Base-by-base conservation (phyloP, 2,329 filamentous ascomycete genomes). In the Sclerotiophoma versabilis region DNA sequence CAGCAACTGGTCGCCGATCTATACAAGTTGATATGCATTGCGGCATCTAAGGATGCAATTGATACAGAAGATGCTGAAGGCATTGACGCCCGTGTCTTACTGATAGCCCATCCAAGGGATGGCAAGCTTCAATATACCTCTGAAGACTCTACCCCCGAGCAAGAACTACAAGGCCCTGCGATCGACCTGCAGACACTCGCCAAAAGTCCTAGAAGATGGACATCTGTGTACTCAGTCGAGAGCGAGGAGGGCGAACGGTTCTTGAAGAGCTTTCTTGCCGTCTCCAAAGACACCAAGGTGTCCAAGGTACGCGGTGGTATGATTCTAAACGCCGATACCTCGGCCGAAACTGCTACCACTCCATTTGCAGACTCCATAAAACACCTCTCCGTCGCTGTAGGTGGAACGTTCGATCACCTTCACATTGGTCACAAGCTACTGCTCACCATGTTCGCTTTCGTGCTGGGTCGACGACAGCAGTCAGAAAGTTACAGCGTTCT, bases 341-440 rank as follows among this genome's bases (percentile, higher is more conserved):
- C 53, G n/a, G 17, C 14, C 15, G 29, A 26, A 22, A 39, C 29
- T 12, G 17, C 49, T 17, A n/a, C 39, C 17, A 30, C 34, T 15
- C 62, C 37, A 62, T 71, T 44, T 51, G 60, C 32, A 45, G 20
- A 22, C 25, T 57, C 42, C 10, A 7, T 45, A n/a, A 69, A 74
- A 34, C 84, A 90, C 72, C 77, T 80, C 54, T 83, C 85, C 12
- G 89, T 96, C 43, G 91, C 89, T 46, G 85, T 98, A 11, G 95
- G 93, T 25, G 95, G 95, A 9, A 99, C 95, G 0, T 99, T 98
- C 76, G 95, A 99, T 74, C 92, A 98, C 75, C 83, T 99, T 19
- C 95, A 99, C 72, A 87, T 91, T 4, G 95, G 95, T 5, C 95
- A 99, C 79, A 99, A 98, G 77, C 82, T 98, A n/a, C 84, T 99